Evolutionary conservation across 2,329 filamentous ascomycete species (phyloP), one percentile per base, ranked within the genome.

Genomic region (Colletotrichum aenigma): DNA sequence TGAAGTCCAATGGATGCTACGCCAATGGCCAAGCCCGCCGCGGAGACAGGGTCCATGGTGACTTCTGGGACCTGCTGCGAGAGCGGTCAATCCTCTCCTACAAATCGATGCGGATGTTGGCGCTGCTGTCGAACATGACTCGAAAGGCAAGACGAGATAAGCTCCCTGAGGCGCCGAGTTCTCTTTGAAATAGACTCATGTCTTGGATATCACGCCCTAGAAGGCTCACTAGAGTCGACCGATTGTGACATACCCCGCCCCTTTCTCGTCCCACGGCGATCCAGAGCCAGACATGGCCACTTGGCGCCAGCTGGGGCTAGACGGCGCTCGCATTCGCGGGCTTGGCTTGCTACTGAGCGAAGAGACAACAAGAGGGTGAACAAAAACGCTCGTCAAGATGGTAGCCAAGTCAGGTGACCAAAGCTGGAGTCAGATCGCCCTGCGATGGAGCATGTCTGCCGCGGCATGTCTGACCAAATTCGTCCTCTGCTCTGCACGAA

Each of bases 1-100:
- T 88, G 87, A 15, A 87, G 80, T 36, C 86, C 84, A 60, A 89
- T 84, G 9, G 84, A 86, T 43, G 87, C 87, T 60, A 88, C 86
- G 73, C 87, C 84, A 28, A 88, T 78, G 66, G 85, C 86, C 71
- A 88, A 81, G 34, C 86, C 86, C 9, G 85, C 83, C 34, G 84
- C 76, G 16, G 86, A 86, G 66, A 87, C 79, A n/a, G 86, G 86
- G 75, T 87, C 86, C 86, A 87, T 87, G 68, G 68, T 66, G 58
- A 18, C 36, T 21, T 34, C 43, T 58, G 21, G 10, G 21, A 28
- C 16, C 55, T 58, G 21, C 48, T 30, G 4, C 10, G 10, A n/a
- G 38, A 18, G 12, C 30, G 6, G n/a, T 16, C 26, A 16, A n/a
- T 38, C 9, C 38, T 52, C 43, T 52, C 43, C 12, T 24, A 13